phyloP scores from a whole-genome alignment of 345 rosid genomes.

The Brassica nigra region DNA sequence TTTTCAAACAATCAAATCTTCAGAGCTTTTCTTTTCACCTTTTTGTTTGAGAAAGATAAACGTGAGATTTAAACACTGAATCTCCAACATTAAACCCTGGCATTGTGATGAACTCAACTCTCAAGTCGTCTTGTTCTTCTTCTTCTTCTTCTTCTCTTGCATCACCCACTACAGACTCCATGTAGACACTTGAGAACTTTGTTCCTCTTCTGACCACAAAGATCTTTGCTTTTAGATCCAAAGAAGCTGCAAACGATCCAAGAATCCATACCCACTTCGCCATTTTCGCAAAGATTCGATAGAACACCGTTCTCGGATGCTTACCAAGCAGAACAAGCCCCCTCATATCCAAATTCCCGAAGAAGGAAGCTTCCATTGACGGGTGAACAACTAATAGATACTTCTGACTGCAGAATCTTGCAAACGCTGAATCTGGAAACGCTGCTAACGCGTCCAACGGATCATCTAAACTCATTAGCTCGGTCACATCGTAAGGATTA shows the following conservation, averaged over 20 bases:
- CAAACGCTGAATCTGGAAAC: constrained; percentile 52
- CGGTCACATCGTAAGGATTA: constrained; percentile 40
- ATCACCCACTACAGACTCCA: constrained; percentile 46
- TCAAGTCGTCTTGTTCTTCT: constrained; percentile 16
- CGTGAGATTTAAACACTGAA: constrained; percentile 46
- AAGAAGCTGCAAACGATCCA: constrained; percentile 48
- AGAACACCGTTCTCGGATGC: constrained; percentile 36
- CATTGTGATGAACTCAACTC: constrained; percentile 62
- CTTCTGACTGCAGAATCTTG: constrained; percentile 53
- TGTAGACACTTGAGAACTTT: constrained; percentile 48
- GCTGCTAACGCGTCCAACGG: constrained; percentile 47
- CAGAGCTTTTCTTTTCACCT: neutral
- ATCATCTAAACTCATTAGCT: constrained; percentile 51
- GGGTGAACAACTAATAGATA: constrained; percentile 65
- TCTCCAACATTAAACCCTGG: constrained; percentile 62
- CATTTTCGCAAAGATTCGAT: constrained; percentile 48
- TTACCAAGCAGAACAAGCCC: constrained; percentile 50
- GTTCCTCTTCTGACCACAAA: constrained; percentile 54
- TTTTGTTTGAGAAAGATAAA: constrained; percentile 50
- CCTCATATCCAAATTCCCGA: constrained; percentile 65
- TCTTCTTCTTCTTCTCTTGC: constrained; percentile 21
- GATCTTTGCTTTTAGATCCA: constrained; percentile 52
- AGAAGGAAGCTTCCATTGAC: constrained; percentile 60
- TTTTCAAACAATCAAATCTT: neutral
- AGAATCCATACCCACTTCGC: constrained; percentile 32